A percentile compares a stretch with the other conserved stretches of the same genome.
phyloP scores from a whole-genome alignment of 345 rosid species.

The Firmiana major region DNA sequence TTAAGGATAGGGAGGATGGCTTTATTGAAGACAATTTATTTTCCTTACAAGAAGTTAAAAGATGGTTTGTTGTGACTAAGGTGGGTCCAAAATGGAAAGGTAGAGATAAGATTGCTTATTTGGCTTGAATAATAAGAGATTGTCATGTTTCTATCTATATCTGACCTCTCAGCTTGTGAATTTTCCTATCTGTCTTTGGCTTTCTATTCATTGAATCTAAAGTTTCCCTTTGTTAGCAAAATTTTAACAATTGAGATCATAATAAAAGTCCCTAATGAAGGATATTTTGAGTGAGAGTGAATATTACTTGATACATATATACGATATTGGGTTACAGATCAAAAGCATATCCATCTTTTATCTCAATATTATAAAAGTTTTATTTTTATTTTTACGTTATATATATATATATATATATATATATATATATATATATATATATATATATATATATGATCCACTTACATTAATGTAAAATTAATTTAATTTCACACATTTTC shows the following conservation, averaged over 20 bases:
- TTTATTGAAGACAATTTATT: conserved; percentile 13
- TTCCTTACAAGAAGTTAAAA: conserved; percentile 10
- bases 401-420: too few species aligned
- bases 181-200: background rate
- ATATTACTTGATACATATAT: background rate
- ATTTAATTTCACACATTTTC: too few species aligned
- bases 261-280: background rate
- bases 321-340: background rate
- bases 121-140: background rate
- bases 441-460: too few species aligned
- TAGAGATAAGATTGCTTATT: conserved; percentile 9
- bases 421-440: too few species aligned
- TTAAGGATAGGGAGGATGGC: conserved; percentile 6
- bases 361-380: background rate
- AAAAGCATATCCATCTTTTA: background rate
- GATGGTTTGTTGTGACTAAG: conserved; percentile 19
- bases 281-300: background rate
- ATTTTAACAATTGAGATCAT: background rate
- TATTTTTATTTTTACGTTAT: background rate
- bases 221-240: background rate
- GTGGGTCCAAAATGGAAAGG: conserved; percentile 27
- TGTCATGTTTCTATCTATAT: conserved; percentile 5
- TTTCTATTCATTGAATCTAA: background rate
- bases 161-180: conserved; percentile 1
- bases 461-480: too few species aligned